Evolutionary conservation across 176 grass and related monocot species (phyloP).

Genomic region (Carex cristatella): DNA sequence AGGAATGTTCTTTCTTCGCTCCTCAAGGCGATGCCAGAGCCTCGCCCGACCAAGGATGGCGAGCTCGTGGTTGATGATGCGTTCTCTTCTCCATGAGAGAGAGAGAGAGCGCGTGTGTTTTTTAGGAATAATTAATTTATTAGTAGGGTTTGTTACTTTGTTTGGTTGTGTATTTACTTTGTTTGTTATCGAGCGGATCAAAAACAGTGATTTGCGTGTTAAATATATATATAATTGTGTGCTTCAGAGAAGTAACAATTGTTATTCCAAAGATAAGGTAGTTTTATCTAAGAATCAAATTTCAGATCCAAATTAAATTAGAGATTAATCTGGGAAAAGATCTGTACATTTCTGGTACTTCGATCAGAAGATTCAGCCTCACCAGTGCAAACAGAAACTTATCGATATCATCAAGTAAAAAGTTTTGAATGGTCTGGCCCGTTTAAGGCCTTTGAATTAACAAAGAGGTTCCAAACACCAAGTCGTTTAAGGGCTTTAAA

Average conservation of each 20-base stretch:
- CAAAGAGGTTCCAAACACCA: too few relatives aligned
- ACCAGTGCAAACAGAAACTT: neutral
- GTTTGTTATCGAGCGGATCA: too few relatives aligned
- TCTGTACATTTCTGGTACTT: too few relatives aligned
- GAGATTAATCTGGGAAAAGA: too few relatives aligned
- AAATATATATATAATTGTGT: neutral
- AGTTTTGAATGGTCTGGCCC: too few relatives aligned
- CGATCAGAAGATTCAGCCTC: neutral
- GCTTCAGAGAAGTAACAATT: neutral
- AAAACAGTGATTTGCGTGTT: too few relatives aligned
- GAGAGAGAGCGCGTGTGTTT: neutral
- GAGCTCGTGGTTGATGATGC: slow-evolving; percentile 47
- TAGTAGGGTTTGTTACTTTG: neutral
- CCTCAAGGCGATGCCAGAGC: slow-evolving; percentile 21
- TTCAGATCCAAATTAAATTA: neutral
- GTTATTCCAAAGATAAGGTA: neutral
- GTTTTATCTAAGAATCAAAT: neutral
- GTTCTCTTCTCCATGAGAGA: slow-evolving; percentile 59
- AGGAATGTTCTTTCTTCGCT: slow-evolving; percentile 30
- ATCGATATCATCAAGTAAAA: neutral
- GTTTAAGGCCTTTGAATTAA: too few relatives aligned
- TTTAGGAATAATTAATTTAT: neutral
- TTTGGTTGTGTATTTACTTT: neutral
- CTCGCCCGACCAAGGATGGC: slow-evolving; percentile 21
- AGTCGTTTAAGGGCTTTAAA: too few relatives aligned